These are phyloP conservation scores for Effrenium voratum DNA, from an alignment of 73 alveolate species.

Conservation along the genomic window DNA sequence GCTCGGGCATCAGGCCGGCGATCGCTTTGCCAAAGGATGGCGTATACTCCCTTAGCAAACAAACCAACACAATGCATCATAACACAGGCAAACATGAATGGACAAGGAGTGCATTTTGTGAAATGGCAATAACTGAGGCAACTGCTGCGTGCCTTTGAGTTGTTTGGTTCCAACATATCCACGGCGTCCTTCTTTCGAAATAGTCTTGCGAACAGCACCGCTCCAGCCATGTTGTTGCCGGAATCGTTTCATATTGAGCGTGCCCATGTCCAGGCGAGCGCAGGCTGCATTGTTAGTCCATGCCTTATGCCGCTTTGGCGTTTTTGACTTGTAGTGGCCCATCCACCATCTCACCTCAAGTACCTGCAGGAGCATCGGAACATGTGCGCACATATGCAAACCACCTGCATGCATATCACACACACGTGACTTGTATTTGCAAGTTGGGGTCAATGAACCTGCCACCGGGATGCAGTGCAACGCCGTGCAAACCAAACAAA, in stretches of 20 bases:
- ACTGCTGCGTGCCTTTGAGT: neutral
- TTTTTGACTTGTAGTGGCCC: neutral
- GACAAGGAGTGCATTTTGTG: neutral
- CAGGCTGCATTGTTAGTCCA: neutral
- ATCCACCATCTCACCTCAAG: neutral
- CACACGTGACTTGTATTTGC: neutral
- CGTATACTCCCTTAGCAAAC: too few relatives aligned
- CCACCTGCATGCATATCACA: neutral
- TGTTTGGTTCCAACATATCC: neutral
- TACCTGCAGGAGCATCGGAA: neutral
- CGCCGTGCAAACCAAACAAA: neutral
- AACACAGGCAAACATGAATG: too few relatives aligned
- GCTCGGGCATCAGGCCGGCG: too few relatives aligned
- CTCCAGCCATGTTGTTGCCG: neutral
- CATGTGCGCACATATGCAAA: neutral
- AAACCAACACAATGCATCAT: too few relatives aligned
- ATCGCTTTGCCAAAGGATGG: too few relatives aligned
- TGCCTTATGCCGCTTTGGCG: conserved; percentile 12
- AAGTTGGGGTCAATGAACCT: neutral
- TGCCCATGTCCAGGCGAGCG: neutral
- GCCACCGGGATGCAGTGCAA: neutral
- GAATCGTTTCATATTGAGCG: neutral
- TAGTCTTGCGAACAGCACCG: neutral
- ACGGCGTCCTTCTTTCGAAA: neutral
- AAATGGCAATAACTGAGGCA: neutral